Conservation (phyloP, 2,329 filamentous ascomycete genomes). For the Sporothrix curviconia region DNA sequence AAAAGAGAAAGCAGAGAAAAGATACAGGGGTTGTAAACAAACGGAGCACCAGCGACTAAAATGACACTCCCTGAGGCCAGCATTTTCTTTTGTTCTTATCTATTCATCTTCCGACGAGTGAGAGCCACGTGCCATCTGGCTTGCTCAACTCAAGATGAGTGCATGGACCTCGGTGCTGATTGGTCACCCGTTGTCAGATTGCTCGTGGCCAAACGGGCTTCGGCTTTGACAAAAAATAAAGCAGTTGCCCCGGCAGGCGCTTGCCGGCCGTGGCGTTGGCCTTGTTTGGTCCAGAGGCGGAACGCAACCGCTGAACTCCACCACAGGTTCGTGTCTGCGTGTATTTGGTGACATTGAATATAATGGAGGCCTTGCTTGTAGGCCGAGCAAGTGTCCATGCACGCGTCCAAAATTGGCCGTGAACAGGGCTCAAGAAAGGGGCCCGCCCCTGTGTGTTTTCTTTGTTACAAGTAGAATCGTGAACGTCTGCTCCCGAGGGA, state of each 20-base stretch:
- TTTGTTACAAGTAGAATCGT: constrained; percentile 39
- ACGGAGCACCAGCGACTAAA: too few relatives aligned
- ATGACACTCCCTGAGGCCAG: too few relatives aligned
- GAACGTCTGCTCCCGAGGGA: constrained; percentile 32
- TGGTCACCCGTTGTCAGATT: constrained; percentile 26
- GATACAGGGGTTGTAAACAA: too few relatives aligned
- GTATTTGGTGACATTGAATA: constrained; percentile 14
- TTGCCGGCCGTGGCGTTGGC: constrained; percentile 25
- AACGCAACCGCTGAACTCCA: constrained; percentile 36
- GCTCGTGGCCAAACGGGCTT: constrained; percentile 29
- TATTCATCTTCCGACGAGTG: too few relatives aligned
- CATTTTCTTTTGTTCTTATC: too few relatives aligned
- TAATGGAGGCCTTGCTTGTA: constrained; percentile 28
- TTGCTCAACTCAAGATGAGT: constrained; percentile 18
- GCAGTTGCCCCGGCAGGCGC: constrained; percentile 40
- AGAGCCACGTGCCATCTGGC: too few relatives aligned
- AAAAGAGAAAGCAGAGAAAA: too few relatives aligned
- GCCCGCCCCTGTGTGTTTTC: constrained; percentile 33
- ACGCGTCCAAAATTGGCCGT: constrained; percentile 36
- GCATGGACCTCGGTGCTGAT: constrained; percentile 33
- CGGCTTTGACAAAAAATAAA: constrained; percentile 40
- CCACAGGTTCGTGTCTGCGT: constrained; percentile 35
- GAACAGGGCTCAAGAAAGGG: constrained; percentile 37
- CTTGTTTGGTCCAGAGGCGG: constrained; percentile 37
- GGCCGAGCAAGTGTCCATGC: constrained; percentile 42